Evolutionary conservation across 2,329 filamentous ascomycete species (phyloP).

Genomic region (Zymoseptoria brevis): DNA sequence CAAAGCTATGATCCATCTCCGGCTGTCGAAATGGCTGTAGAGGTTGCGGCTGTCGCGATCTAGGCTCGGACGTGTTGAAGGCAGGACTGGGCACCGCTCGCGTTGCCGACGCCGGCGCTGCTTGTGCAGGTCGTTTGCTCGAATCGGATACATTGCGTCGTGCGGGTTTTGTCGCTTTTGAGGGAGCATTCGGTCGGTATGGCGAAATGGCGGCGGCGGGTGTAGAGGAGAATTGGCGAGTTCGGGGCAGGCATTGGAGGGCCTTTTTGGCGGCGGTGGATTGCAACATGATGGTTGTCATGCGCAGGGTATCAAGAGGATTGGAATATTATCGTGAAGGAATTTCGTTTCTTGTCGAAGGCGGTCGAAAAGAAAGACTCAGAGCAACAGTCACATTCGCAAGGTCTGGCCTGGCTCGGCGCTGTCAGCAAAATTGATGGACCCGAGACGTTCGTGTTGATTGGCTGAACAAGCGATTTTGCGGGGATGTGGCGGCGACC

Average conservation of each 20-base stretch:
- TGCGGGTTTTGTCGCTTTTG: constrained; percentile 10
- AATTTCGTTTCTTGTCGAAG: background rate
- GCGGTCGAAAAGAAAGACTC: background rate
- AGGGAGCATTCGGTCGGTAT: constrained; percentile 25
- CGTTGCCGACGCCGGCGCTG: constrained; percentile 30
- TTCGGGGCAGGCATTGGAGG: constrained; percentile 31
- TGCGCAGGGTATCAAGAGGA: constrained; percentile 2
- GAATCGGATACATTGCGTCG: constrained; percentile 33
- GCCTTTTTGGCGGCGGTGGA: constrained; percentile 30
- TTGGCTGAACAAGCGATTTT: background rate
- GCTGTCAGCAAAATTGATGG: background rate
- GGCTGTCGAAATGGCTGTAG: constrained; percentile 40
- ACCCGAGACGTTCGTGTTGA: background rate
- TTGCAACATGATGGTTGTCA: constrained; percentile 25
- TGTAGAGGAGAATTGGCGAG: constrained; percentile 39
- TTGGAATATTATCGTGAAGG: background rate
- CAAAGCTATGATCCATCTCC: constrained; percentile 58
- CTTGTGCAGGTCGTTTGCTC: constrained; percentile 38
- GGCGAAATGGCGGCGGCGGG: constrained; percentile 38
- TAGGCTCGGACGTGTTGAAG: constrained; percentile 41
- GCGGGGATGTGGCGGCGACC: background rate
- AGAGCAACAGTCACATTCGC: background rate
- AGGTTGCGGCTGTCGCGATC: constrained; percentile 35
- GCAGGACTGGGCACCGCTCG: constrained; percentile 39
- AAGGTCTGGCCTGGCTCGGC: background rate